phyloP scores from a whole-genome alignment of 176 grass and related monocot genomes.

The Pontederia paniculata region DNA sequence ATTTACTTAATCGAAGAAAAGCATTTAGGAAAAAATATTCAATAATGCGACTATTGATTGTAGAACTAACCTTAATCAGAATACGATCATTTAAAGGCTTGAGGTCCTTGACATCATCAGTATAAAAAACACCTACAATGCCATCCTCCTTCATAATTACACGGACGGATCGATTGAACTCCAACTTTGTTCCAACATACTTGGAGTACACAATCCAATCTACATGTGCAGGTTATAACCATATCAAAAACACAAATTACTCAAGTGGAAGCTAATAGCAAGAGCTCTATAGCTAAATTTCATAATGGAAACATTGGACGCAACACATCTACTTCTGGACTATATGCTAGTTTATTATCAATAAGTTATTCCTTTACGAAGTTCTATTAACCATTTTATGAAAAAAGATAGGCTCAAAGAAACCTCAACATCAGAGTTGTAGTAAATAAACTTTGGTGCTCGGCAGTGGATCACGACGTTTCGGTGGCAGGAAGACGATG shows the following conservation, averaged over 20 bases:
- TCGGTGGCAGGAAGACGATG: too few species aligned
- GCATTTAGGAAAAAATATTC: neutral
- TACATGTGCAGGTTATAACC: neutral
- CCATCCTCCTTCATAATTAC: conserved; percentile 7
- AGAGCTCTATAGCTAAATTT: neutral
- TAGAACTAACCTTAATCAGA: conserved; percentile 8
- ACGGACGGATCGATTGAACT: conserved; percentile 4
- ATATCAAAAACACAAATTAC: neutral
- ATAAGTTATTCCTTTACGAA: neutral
- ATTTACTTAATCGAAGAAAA: neutral
- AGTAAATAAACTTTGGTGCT: too few species aligned
- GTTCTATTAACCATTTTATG: neutral
- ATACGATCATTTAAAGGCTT: conserved; percentile 8
- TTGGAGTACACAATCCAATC: conserved; percentile 4
- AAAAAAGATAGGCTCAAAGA: neutral
- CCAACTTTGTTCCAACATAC: conserved; percentile 12
- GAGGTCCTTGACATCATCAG: conserved; percentile 11
- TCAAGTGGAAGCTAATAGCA: neutral
- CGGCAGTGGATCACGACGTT: too few species aligned
- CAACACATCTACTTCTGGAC: too few species aligned
- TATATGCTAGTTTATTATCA: neutral
- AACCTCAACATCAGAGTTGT: too few species aligned
- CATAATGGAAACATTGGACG: too few species aligned
- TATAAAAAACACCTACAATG: conserved; percentile 1
- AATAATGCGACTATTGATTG: neutral